Base-by-base conservation (phyloP, 73 alveolate species). In the Paraurostyla sp. region DNA sequence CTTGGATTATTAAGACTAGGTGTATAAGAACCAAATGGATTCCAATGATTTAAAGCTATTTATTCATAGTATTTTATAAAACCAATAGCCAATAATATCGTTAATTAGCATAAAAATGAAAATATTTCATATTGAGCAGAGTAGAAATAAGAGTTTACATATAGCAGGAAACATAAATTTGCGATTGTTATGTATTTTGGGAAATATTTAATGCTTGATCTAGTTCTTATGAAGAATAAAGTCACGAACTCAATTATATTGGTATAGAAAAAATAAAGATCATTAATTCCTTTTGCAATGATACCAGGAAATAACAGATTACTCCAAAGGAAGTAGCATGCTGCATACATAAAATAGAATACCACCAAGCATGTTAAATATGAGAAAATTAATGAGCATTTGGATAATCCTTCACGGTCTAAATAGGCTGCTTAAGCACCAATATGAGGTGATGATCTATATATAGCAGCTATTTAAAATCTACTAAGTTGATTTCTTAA, bases 351-450 rank as follows among this genome's bases (percentile, higher is more conserved):
- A 36, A 85, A 85, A 69, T 85, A 85, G 52, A 85, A 68, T 2
- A 69, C 81, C 1, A 85, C 0, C 50, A 69, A 50, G 42, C 73
- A 69, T 3, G 62, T 0, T 51, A 69, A 23, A 43, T 22, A 65
- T 0, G 82, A 25, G 32, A 41, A 29, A 13, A 85, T 46, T 41
- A 85, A 48, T 30, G 75, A 16, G n/a, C 54, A 42, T 42, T 60
- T 85, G 20, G 73, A 1, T 35, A 36, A 30, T 32, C 81, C 42
- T 7, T 43, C 38, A 49, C 87, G 41, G 45, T 51, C 87, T 63
- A 85, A 18, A 48, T 69, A 85, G 13, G 92, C 92, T 7, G 92
- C 92, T 50, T 36, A 58, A 29, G 87, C 80, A 33, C 92, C 92
- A 7, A 69, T 85, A n/a, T 69, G 57, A 2, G 92, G 92, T 25